Percentiles rank a stretch among this genome's conserved stretches.
phyloP scores from a whole-genome alignment of 2,329 filamentous ascomycete genomes.

The Parascedosporium putredinis region DNA sequence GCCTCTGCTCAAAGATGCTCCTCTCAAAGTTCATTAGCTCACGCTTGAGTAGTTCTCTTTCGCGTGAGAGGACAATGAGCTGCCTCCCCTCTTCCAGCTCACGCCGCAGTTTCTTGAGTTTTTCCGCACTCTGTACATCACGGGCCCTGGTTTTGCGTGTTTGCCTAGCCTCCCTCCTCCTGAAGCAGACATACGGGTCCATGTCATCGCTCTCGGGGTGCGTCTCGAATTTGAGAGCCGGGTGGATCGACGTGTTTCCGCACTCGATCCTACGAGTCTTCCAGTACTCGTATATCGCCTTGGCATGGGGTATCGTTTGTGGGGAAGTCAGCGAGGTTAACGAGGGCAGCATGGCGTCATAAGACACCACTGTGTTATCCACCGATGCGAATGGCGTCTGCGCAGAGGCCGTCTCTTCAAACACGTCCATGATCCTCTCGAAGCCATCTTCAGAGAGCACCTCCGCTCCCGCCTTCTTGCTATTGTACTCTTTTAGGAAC shows the following conservation, averaged over 20 bases:
- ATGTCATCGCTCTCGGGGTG: conserved; percentile 90
- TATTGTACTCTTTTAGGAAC: conserved; percentile 76
- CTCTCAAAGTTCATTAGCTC: conserved; percentile 67
- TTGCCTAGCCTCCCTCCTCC: conserved; percentile 84
- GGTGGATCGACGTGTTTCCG: conserved; percentile 64
- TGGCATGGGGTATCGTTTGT: conserved; percentile 49
- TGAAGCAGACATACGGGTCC: conserved; percentile 97
- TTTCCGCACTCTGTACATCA: conserved; percentile 89
- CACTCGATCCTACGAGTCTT: conserved; percentile 55
- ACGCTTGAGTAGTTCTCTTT: conserved; percentile 70
- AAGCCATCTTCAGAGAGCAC: conserved; percentile 83
- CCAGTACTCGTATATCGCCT: conserved; percentile 86
- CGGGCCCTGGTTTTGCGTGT: conserved; percentile 89
- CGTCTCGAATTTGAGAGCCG: conserved; percentile 83
- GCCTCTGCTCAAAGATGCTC: conserved; percentile 72
- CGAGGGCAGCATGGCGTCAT: conserved; percentile 64
- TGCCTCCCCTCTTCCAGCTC: conserved; percentile 85
- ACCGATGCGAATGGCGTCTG: conserved; percentile 84
- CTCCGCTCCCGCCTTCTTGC: conserved; percentile 52
- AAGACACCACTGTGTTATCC: conserved; percentile 74
- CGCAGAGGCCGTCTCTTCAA: conserved; percentile 74
- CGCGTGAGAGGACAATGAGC: conserved; percentile 65
- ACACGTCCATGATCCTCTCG: conserved; percentile 88
- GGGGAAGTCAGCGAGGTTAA: conserved; percentile 41
- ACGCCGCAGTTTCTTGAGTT: conserved; percentile 79